Evolutionary conservation across 306 rosid species (phyloP), one percentile per base, ranked within the genome.

Genomic region (Cucurbita ficifolia): DNA sequence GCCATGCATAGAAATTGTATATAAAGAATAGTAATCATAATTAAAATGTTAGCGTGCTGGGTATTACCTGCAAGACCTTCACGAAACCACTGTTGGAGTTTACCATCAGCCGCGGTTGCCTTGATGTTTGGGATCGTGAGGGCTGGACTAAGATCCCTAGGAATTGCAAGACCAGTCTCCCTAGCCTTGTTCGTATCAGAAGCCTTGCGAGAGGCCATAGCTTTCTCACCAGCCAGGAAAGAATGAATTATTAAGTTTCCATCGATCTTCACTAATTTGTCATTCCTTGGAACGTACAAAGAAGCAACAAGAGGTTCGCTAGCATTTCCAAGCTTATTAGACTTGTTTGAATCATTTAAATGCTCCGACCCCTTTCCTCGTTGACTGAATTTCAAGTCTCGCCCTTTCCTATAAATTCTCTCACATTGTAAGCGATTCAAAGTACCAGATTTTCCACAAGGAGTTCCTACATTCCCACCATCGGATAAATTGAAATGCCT

Each of bases 211-310:
- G 89, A 81, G 24, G 96, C 90, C 91, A 82, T 81, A 19, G 96
- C 86, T 79, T 91, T 88, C 90, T 95, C 97, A 72, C 97, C 88
- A 36, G 99, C 97, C 80, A 95, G 78, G 65, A 95, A 84, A 24
- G 97, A 95, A 84, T 88, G 96, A 77, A 95, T 95, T 78, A 95
- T 91, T 85, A 95, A 84, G 82, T 91, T 95, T 19, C 99, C 99
- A 58, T 95, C 97, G 70, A 95, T 91, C 86, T 95, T 91, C 74
- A 95, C 96, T 76, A 95, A 79, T 79, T 89, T 95, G 75, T 91
- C 93, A 78, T 95, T 95, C 81, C 97, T 86, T 33, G 99, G 99
- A 78, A 95, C 99, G 78, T 89, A 95, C 80, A 95, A 78, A 77
- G 99, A 91, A 64, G 99, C 99, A 38, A 85, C 78, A 54, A 95